Evolutionary conservation across 1,284 basidiomycete genomes (phyloP).

Genomic region (Puccinia polysora): DNA sequence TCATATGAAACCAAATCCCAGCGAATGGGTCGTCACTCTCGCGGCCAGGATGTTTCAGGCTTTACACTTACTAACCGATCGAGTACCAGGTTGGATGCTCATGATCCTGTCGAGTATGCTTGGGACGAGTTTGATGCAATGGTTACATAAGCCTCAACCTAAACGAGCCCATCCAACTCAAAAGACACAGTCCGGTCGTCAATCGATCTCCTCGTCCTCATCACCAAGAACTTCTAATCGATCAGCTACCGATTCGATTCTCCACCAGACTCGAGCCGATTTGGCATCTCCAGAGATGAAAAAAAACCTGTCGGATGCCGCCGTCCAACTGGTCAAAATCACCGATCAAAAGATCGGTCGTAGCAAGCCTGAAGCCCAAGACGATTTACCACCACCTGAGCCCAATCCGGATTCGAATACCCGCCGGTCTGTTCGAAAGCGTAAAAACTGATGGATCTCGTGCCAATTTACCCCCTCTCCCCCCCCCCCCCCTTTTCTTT

Average conservation of each 20-base stretch:
- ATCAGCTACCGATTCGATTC: not conserved
- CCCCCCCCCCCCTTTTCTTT: no score
- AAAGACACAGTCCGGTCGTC: no score
- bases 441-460: no score
- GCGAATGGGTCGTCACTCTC: constrained; percentile 26
- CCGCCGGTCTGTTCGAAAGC: no score
- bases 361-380: no score
- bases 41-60: constrained; percentile 12
- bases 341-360: constrained; percentile 7
- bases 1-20: not conserved
- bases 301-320: constrained; percentile 21
- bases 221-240: not conserved
- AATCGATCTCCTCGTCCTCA: no score
- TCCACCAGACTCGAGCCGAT: not conserved
- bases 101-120: constrained; percentile 41
- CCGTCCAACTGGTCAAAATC: constrained; percentile 22
- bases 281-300: constrained; percentile 11
- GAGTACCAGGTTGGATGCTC: constrained; percentile 37
- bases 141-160: constrained; percentile 13
- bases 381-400: no score
- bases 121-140: constrained; percentile 38
- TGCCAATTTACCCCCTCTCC: no score
- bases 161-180: not conserved
- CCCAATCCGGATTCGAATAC: no score
- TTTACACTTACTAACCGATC: constrained; percentile 26